A percentile compares a stretch with the other conserved stretches of the same genome.
Conservation (phyloP, 345 rosid genomes). For the Citrus reticulata region DNA sequence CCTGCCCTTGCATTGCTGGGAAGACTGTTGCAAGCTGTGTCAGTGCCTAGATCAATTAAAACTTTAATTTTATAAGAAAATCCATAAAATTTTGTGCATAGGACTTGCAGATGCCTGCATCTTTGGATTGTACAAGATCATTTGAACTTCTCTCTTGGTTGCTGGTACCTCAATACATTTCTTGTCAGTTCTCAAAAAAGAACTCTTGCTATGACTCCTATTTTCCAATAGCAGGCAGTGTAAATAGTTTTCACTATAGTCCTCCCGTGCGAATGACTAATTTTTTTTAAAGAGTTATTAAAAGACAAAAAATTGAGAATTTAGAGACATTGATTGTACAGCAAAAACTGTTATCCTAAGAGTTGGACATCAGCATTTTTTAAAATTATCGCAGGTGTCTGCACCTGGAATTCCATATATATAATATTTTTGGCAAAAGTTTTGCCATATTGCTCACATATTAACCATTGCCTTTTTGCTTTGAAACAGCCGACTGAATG, state of each 20-base stretch:
- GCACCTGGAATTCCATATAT: background rate
- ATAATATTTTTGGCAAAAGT: background rate
- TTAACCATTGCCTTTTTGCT: constrained; percentile 5
- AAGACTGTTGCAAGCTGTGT: background rate
- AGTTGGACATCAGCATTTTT: background rate
- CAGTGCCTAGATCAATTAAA: background rate
- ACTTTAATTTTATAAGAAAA: background rate
- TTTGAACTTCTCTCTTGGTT: background rate
- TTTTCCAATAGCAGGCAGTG: background rate
- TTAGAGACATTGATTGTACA: background rate
- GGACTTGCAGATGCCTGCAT: background rate
- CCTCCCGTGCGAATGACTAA: background rate
- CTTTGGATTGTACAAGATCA: background rate
- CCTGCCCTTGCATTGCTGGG: background rate
- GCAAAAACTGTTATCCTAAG: background rate
- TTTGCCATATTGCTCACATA: background rate
- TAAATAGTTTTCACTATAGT: background rate
- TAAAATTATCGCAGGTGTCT: background rate
- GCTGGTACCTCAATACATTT: background rate
- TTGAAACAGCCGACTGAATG: constrained; percentile 82
- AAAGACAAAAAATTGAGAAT: background rate
- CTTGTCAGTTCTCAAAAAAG: background rate
- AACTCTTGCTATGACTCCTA: background rate
- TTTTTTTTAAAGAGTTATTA: background rate
- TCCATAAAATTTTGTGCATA: background rate